These are phyloP conservation scores for Candida khao-thaluensis DNA, from an alignment of 805 yeast genomes.

Conservation along the genomic window DNA sequence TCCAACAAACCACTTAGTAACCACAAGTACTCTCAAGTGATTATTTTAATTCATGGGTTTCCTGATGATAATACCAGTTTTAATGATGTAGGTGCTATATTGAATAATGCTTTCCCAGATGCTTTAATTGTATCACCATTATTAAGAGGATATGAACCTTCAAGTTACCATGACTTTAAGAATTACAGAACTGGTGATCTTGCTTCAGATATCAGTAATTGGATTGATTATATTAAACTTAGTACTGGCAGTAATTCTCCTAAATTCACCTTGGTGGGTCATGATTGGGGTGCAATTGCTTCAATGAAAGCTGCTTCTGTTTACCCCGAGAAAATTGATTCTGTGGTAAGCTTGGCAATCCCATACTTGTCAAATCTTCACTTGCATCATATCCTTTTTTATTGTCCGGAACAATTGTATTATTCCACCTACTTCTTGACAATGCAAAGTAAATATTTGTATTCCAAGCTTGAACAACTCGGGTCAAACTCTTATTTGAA, in stretches of 20 bases:
- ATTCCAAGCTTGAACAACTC: slow-evolving; percentile 18
- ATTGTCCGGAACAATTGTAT: slow-evolving; percentile 36
- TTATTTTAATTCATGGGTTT: slow-evolving; percentile 36
- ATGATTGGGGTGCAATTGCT: slow-evolving; percentile 46
- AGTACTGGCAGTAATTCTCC: slow-evolving; percentile 7
- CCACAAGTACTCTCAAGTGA: slow-evolving; percentile 15
- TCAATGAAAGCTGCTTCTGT: slow-evolving; percentile 33
- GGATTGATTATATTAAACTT: slow-evolving; percentile 24
- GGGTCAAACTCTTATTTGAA: slow-evolving; percentile 28
- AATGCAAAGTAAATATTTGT: slow-evolving; percentile 32
- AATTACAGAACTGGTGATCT: slow-evolving; percentile 29
- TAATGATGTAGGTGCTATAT: slow-evolving; percentile 18
- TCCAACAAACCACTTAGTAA: slow-evolving; percentile 7
- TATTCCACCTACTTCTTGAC: slow-evolving; percentile 35
- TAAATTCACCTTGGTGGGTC: slow-evolving; percentile 41
- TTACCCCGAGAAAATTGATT: slow-evolving; percentile 34
- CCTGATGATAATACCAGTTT: slow-evolving; percentile 38
- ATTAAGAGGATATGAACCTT: slow-evolving; percentile 38
- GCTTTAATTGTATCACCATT: slow-evolving; percentile 32
- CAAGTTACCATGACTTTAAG: slow-evolving; percentile 23
- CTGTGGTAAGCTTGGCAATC: slow-evolving; percentile 38
- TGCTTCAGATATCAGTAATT: slow-evolving; percentile 34
- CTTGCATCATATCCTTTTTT: slow-evolving; percentile 27
- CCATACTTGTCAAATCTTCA: slow-evolving; percentile 33
- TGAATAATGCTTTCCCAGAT: slow-evolving; percentile 14